Base-by-base conservation (phyloP, 352 stramenopile species). In the Pythium diclinum region DNA sequence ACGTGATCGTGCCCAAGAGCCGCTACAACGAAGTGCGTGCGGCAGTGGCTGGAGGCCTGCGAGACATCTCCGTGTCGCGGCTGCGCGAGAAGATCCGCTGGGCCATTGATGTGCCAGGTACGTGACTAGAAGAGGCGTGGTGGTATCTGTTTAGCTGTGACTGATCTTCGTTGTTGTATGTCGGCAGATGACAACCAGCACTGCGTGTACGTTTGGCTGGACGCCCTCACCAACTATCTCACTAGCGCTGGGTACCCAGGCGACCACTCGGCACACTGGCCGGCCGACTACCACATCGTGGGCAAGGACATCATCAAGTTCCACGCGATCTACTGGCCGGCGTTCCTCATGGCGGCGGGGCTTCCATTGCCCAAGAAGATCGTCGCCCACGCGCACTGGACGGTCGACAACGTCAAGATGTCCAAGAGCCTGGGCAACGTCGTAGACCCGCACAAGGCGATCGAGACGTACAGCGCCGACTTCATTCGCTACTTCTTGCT, bases 241-340 rank as follows among this genome's bases (percentile, higher is more conserved):
- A 99, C 95, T 23, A 96, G 89, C 17, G 77, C 97, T 21, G 96
- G 96, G 52, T 99, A 98, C 72, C 94, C 94, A 1, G 55, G 72
- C 32, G 54, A 81, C 55, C 55, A 70, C n/a, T 56, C 72, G 8
- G 44, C 42, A 19, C 68, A 71, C 16, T 95, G 86, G 86, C 86
- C 86, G 3, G 79, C 86, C 6, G 81, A 89, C 57, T 93, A 93
- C 61, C 86, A 98, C 73, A 85, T 98, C 38, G 87, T 99, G 73
- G 98, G 97, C 51, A 99, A 99, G 75, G 98, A 99, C 77, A 99
- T 99, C 76, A 66, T 99, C 56, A 92, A 98, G 60, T 99, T 99
- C 73, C 98, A 99, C 75, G 87, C 96, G 3, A 96, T 99, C 48
- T 99, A 99, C 81, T 99, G 97, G 97, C 97, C 97, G 6, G 96